phyloP scores from a whole-genome alignment of 495 filamentous ascomycete genomes.

The Podospora fimiseda region DNA sequence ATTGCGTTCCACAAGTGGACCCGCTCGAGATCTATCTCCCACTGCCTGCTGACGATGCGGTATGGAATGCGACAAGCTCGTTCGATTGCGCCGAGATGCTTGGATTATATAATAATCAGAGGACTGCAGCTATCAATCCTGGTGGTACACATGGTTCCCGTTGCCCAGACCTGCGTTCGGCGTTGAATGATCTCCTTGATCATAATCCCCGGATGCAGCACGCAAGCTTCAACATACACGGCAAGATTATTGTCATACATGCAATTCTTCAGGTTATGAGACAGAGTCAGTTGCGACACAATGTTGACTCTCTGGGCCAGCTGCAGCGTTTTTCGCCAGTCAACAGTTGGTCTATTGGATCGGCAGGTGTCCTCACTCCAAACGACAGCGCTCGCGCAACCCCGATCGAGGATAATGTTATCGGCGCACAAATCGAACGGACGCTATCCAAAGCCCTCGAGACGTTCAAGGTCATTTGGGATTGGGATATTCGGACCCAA shows the following conservation, averaged over 20 bases:
- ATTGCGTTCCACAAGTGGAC: slow-evolving; percentile 50
- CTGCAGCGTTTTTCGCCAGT: slow-evolving; percentile 38
- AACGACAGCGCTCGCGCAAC: slow-evolving; percentile 45
- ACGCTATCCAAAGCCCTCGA: slow-evolving; percentile 44
- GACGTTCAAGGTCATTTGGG: slow-evolving; percentile 61
- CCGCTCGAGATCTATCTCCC: slow-evolving; percentile 51
- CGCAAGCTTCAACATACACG: no score
- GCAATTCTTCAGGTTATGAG: slow-evolving; percentile 52
- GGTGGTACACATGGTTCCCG: slow-evolving; percentile 51
- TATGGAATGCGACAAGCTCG: slow-evolving; percentile 53
- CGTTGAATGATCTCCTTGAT: no score
- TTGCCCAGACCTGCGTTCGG: slow-evolving; percentile 51
- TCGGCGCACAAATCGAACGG: slow-evolving; percentile 29
- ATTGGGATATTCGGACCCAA: slow-evolving; percentile 55
- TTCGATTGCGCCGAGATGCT: slow-evolving; percentile 56
- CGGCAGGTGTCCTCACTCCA: slow-evolving; percentile 27
- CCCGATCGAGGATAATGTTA: slow-evolving; percentile 30
- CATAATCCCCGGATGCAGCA: no score
- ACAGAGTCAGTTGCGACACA: slow-evolving; percentile 28
- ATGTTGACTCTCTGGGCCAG: slow-evolving; percentile 28
- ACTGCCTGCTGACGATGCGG: slow-evolving; percentile 59
- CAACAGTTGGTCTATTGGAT: slow-evolving; percentile 41
- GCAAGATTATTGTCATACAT: no score
- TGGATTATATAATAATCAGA: slow-evolving; percentile 45
- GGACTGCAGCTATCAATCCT: slow-evolving; percentile 42